Evolutionary conservation across 2,329 filamentous ascomycete genomes (phyloP).

Genomic region (Eutypella sp.): DNA sequence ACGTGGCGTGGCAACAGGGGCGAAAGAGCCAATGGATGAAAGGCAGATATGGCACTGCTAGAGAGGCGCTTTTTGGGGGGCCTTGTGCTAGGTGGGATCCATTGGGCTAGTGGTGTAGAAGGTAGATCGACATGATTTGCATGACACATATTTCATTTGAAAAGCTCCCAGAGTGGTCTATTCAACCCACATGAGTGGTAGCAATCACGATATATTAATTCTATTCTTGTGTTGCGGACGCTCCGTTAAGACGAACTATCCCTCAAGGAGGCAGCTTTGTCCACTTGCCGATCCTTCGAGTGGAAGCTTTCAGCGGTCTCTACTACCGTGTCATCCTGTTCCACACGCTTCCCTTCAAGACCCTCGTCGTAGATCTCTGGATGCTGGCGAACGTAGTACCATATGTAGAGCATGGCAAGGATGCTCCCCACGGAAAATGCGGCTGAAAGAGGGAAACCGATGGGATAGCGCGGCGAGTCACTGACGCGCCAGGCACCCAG

Average conservation of each 20-base stretch:
- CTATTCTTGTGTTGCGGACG: too few relatives aligned
- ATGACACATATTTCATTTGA: neutral
- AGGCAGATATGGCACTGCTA: slow-evolving; percentile 5
- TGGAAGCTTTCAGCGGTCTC: neutral
- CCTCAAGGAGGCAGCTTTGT: neutral
- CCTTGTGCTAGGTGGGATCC: slow-evolving; percentile 10
- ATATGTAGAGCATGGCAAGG: slow-evolving; percentile 24
- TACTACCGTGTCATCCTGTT: neutral
- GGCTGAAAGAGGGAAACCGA: slow-evolving; percentile 32
- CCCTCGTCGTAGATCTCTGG: slow-evolving; percentile 14
- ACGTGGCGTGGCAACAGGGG: slow-evolving; percentile 12
- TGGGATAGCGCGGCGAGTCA: slow-evolving; percentile 30
- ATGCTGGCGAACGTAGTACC: slow-evolving; percentile 24
- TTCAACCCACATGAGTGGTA: neutral
- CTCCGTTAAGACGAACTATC: neutral
- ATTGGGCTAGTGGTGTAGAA: slow-evolving; percentile 5
- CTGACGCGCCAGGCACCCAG: slow-evolving; percentile 30
- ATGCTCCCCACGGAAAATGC: slow-evolving; percentile 29
- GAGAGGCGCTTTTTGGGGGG: slow-evolving; percentile 8
- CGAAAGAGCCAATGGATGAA: slow-evolving; percentile 16
- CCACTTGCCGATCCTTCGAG: neutral
- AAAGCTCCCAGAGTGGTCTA: neutral
- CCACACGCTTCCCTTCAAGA: slow-evolving; percentile 2
- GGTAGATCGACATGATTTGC: neutral
- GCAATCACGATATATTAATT: too few relatives aligned